A percentile compares a stretch with the other conserved stretches of the same genome.
phyloP scores from a whole-genome alignment of 2,329 filamentous ascomycete species.

The Sporothrix variecibatus region DNA sequence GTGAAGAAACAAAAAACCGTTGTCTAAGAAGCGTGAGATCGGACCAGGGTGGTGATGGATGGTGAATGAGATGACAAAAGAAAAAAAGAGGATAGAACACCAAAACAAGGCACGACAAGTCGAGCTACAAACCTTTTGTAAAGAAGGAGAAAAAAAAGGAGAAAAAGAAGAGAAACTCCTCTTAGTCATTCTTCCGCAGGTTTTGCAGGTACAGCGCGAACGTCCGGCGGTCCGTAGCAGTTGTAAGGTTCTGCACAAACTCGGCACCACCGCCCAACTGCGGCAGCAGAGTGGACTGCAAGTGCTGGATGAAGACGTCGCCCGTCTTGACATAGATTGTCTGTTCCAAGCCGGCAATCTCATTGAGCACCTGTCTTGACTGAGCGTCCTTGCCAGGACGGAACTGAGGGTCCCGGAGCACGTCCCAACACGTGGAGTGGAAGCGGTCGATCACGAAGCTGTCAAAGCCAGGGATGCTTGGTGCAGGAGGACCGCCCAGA shows the following conservation, averaged over 20 bases:
- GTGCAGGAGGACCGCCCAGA: conserved; percentile 46
- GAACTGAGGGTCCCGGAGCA: conserved; percentile 77
- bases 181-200: conserved; percentile 49
- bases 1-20: neutral
- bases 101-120: neutral
- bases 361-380: conserved; percentile 81
- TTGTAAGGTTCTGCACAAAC: conserved; percentile 61
- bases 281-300: conserved; percentile 65
- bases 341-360: conserved; percentile 85
- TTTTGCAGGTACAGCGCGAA: conserved; percentile 66
- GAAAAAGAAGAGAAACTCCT: neutral
- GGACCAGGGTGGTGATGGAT: neutral
- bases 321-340: conserved; percentile 90
- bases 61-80: neutral
- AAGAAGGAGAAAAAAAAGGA: neutral
- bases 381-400: conserved; percentile 80
- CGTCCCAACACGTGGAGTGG: conserved; percentile 86
- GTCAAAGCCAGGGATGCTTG: conserved; percentile 82
- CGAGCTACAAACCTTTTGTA: neutral
- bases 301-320: conserved; percentile 70
- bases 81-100: neutral
- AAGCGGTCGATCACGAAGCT: conserved; percentile 87
- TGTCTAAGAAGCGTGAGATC: neutral
- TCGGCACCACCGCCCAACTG: conserved; percentile 61
- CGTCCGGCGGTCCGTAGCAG: conserved; percentile 59